Base-by-base conservation (phyloP, 169 alveolate genomes). In the Plasmodium coatneyi region DNA sequence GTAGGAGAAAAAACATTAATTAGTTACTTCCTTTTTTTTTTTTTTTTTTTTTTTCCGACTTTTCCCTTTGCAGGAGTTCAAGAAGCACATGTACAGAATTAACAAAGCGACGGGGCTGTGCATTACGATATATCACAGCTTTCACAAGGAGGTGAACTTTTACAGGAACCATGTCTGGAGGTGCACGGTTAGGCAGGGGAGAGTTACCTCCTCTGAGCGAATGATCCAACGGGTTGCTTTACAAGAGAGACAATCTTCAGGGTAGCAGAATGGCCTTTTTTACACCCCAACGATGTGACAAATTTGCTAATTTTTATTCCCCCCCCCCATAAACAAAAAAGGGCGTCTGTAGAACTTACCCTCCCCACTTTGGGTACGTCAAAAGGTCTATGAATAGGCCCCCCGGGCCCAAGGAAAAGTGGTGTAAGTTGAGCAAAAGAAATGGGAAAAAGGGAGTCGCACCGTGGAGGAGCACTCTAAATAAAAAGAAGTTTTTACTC, bases 301-400 rank as follows among this genome's bases (percentile, higher is more conserved):
- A 46, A 4, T 46, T 46, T 12, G 56, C 56, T 1, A 46, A 10
- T 46, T 46, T 78, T 84, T 28, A 2, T n/a, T 82, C 28, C 52
- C 72, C 80, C 43, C 54, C 10, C 39, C 39, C 39, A 32, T 14
- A 12, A 54, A 39, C 16, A 7, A 5, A 34, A 49, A 95, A 97
- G 98, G 99, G 99, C 6, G 93, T 84, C 30, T 99, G 99, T 92
- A 81, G 98, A 78, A 84, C 84, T 28, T 71, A 82, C 76, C 96
- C 99, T 41, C 99, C 99, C 22, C 97, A 92, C 92, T 99, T 86
- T 96, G 99, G 99, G 12, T 96, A 90, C 74, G 96, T 98, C 19
- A 96, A 96, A 32, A 96, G 99, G 80, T 96, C 99, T 3, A 97
- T 96, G 92, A 98, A 99, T 76, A 41, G 98, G 52, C 96, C 98